Evolutionary conservation across 169 alveolate genomes (phyloP).

Genomic region (Plasmodium malariae): DNA sequence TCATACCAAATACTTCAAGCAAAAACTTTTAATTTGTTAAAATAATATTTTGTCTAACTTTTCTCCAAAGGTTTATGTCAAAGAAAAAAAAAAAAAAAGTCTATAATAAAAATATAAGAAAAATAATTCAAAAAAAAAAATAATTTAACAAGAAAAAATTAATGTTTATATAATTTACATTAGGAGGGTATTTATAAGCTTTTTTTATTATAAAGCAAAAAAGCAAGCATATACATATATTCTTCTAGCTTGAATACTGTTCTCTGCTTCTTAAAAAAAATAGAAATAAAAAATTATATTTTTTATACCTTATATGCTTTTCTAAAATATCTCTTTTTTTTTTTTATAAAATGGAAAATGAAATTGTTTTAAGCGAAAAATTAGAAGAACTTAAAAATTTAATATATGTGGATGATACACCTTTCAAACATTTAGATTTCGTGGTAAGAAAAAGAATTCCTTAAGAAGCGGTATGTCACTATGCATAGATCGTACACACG

Average conservation of each 20-base stretch:
- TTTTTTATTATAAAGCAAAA: background rate
- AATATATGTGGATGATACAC: conserved; percentile 55
- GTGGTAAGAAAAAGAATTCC: conserved; percentile 18
- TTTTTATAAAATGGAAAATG: conserved; percentile 67
- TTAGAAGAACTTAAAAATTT: conserved; percentile 70
- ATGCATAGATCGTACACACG: background rate
- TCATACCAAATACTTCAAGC: background rate
- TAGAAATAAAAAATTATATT: background rate
- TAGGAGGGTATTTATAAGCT: background rate
- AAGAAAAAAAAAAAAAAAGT: conserved; percentile 18
- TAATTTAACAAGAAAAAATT: background rate
- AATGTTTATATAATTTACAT: background rate
- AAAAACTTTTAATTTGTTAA: background rate
- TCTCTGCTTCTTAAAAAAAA: background rate
- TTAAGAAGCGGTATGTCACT: background rate
- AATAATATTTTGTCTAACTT: conserved; percentile 28
- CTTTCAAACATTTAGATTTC: conserved; percentile 60
- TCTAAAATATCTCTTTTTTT: background rate
- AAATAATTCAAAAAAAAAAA: background rate
- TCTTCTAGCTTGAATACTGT: background rate
- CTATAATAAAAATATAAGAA: background rate
- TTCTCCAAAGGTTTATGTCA: background rate
- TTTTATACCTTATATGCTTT: background rate
- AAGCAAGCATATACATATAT: background rate
- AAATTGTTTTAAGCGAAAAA: conserved; percentile 62